phyloP scores from a whole-genome alignment of 768 basidiomycete genomes.

The Panaeolus cyanescens region DNA sequence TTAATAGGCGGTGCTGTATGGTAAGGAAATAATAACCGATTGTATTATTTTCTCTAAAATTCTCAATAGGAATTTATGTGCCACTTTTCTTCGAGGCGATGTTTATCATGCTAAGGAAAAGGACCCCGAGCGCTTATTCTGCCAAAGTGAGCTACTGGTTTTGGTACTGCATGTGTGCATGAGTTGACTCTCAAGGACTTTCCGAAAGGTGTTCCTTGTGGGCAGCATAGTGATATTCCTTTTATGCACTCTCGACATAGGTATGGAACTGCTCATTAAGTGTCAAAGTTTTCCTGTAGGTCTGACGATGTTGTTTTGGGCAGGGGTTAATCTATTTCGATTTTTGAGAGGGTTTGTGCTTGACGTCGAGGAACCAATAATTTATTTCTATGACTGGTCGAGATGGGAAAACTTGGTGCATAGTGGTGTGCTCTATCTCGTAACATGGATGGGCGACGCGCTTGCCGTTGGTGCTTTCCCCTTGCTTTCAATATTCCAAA shows the following conservation, averaged over 20 bases:
- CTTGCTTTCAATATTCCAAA: neutral
- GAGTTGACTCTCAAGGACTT: neutral
- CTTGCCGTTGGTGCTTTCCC: slow-evolving; percentile 22
- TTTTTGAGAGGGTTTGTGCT: neutral
- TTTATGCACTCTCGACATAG: slow-evolving; percentile 23
- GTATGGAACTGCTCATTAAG: slow-evolving; percentile 9
- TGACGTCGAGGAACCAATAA: slow-evolving; percentile 15
- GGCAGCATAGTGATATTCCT: slow-evolving; percentile 25
- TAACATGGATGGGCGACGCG: slow-evolving; percentile 30
- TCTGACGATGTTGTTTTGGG: slow-evolving; percentile 12
- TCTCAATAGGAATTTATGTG: slow-evolving; percentile 12
- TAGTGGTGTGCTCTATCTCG: slow-evolving; percentile 21
- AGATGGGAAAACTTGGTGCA: slow-evolving; percentile 25
- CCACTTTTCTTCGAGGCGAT: slow-evolving; percentile 13
- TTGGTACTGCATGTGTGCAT: neutral
- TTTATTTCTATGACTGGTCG: slow-evolving; percentile 23
- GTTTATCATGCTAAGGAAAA: slow-evolving; percentile 8
- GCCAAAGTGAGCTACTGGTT: neutral
- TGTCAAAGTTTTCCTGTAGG: neutral
- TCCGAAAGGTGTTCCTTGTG: slow-evolving; percentile 22
- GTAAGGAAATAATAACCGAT: neutral
- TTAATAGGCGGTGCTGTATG: neutral
- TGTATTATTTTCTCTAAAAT: neutral
- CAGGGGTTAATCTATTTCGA: slow-evolving; percentile 19
- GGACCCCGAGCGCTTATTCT: neutral